Base-by-base conservation (phyloP, 805 yeast genomes). In the Candida adriatica region DNA sequence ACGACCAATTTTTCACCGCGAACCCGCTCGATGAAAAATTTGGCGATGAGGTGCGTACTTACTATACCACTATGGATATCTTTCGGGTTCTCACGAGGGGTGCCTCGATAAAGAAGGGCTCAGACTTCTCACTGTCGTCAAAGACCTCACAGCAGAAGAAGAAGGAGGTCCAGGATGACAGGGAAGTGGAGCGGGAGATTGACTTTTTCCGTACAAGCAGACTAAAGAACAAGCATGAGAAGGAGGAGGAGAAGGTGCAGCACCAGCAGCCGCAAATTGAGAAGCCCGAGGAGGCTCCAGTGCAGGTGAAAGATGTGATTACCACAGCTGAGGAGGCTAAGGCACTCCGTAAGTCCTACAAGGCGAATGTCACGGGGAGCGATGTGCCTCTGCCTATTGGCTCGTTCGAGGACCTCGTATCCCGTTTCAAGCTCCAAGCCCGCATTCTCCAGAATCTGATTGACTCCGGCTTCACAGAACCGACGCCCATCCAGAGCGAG, bases 401-500 rank as follows among this genome's bases (percentile, higher is more conserved):
- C 2, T 79, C 94, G 2, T 92, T 92, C 54, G 79, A 79, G 42
- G 96, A 90, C 53, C 64, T 92, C 35, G 67, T 73, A 3, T 56
- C 72, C 2, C 66, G 95, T 34, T 87, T 79, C 57, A 64, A 74
- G 26, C 59, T 92, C 20, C 77, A 80, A 49, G 64, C 63, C 38
- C 56, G 60, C 14, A 42, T 64, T 24, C 59, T 86, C 18, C 57
- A 66, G 17, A 88, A 87, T 49, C 59, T 90, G 39, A 63, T 78
- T 14, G 71, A 73, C 8, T 71, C 79, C 27, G 81, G 76, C 31
- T 88, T 88, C 50, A 70, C 76, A 1, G 83, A 77, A 40, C 97
- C 98, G 6, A 90, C 98, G 0, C 79, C 96, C 4, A 84, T 92
- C 46, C 99, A 92, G 59, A 73, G 86, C 39, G 96, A 92, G 56